Conservation (phyloP, 208 protist species). For the Leishmania major region DNA sequence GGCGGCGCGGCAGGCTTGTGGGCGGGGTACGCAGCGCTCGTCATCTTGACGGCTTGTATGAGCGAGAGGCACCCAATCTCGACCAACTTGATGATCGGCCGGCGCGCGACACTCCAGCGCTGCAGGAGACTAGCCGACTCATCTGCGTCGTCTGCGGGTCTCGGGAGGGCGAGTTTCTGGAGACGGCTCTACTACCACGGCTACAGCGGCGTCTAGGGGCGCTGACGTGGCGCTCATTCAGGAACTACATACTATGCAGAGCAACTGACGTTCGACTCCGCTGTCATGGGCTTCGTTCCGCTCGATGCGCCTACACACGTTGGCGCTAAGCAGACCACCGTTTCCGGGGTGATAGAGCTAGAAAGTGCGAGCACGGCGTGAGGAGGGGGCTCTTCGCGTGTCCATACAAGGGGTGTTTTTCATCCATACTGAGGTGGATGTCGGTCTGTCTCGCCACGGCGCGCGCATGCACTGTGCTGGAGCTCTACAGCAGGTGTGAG, state of each 20-base stretch:
- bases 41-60: neutral
- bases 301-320: neutral
- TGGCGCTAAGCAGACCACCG: neutral
- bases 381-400: slow-evolving; percentile 8
- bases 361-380: slow-evolving; percentile 12
- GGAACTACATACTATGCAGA: neutral
- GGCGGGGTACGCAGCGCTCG: slow-evolving; percentile 21
- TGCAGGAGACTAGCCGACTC: slow-evolving; percentile 21
- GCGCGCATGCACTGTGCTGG: neutral
- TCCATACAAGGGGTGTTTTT: slow-evolving; percentile 4
- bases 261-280: slow-evolving; percentile 9
- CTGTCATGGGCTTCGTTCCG: slow-evolving; percentile 11
- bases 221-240: slow-evolving; percentile 30
- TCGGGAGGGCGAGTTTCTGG: slow-evolving; percentile 35
- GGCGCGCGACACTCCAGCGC: slow-evolving; percentile 7
- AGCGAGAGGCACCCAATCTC: neutral
- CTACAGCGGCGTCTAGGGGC: slow-evolving; percentile 7
- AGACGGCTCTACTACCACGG: slow-evolving; percentile 20
- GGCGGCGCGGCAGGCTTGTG: neutral
- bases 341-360: neutral
- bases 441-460: neutral
- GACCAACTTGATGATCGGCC: neutral
- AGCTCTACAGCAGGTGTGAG: slow-evolving; percentile 15
- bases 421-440: slow-evolving; percentile 12
- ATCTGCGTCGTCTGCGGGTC: slow-evolving; percentile 36